Percentiles rank a stretch among this genome's conserved stretches.
These are phyloP conservation scores for Microcos paniculata DNA, from an alignment of 345 rosid species.

Conservation along the genomic window DNA sequence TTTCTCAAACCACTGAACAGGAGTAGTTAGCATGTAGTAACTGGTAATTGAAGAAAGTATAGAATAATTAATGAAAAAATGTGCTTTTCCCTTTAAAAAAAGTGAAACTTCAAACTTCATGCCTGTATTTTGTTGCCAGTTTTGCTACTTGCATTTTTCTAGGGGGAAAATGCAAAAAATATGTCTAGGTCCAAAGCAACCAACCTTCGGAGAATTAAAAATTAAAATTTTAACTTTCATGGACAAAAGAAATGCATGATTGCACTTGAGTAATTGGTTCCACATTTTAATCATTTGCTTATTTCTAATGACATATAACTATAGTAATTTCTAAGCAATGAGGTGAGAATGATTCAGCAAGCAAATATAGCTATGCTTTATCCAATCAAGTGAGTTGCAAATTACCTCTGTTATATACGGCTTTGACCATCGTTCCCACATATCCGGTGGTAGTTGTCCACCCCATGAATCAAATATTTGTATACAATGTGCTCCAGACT, in stretches of 20 bases:
- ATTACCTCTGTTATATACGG: conserved; percentile 80
- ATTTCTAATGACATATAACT: background rate
- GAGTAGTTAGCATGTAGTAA: background rate
- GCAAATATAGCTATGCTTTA: background rate
- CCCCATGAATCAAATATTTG: conserved; percentile 99
- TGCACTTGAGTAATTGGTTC: background rate
- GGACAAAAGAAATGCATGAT: background rate
- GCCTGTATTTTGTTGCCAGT: background rate
- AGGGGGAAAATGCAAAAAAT: background rate
- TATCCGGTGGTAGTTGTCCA: conserved; percentile 85
- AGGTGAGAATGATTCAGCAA: background rate
- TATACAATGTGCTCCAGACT: conserved; percentile 88
- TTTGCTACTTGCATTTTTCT: background rate
- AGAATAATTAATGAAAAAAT: background rate
- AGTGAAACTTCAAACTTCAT: background rate
- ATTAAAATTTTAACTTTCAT: background rate
- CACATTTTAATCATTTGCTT: background rate
- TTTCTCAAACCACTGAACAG: background rate
- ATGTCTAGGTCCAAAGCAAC: background rate
- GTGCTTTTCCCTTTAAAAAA: background rate
- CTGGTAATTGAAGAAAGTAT: background rate
- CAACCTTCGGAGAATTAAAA: background rate
- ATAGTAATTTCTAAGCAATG: background rate
- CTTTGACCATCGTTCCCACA: conserved; percentile 93
- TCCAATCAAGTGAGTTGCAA: conserved; percentile 1